phyloP scores from a whole-genome alignment of 2,329 filamentous ascomycete species.

The Diaporthe vexans region DNA sequence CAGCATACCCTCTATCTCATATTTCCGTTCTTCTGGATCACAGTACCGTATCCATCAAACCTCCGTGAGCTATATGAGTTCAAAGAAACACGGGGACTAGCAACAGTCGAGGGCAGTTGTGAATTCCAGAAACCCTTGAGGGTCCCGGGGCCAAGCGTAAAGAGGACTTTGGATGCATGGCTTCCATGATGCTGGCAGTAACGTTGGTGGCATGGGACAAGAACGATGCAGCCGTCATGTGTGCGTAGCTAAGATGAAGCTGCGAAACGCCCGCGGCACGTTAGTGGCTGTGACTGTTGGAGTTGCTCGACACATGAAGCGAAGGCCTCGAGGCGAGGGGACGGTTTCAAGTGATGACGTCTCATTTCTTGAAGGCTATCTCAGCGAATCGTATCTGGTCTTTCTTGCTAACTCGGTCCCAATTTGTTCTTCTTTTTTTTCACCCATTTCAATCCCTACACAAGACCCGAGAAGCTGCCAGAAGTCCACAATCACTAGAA shows the following conservation, averaged over 20 bases:
- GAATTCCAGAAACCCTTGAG: neutral
- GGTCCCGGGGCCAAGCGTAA: no score
- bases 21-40: neutral
- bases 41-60: neutral
- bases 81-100: no score
- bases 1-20: neutral
- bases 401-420: slow-evolving; percentile 1
- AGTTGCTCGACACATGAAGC: neutral
- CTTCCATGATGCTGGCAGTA: neutral
- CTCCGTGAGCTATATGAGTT: neutral
- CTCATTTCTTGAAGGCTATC: neutral
- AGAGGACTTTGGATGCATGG: neutral
- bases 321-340: neutral
- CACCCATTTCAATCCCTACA: neutral
- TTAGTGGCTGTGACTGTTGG: neutral
- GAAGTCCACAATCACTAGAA: slow-evolving; percentile 11
- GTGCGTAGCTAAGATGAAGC: no score
- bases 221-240: neutral
- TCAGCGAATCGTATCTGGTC: neutral
- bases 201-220: no score
- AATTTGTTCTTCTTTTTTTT: neutral
- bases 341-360: neutral
- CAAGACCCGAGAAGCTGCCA: slow-evolving; percentile 26
- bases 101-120: no score
- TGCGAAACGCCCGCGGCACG: neutral